These are phyloP conservation scores for Fusarium stilboides DNA, from an alignment of 2,329 filamentous ascomycete species.

Conservation along the genomic window DNA sequence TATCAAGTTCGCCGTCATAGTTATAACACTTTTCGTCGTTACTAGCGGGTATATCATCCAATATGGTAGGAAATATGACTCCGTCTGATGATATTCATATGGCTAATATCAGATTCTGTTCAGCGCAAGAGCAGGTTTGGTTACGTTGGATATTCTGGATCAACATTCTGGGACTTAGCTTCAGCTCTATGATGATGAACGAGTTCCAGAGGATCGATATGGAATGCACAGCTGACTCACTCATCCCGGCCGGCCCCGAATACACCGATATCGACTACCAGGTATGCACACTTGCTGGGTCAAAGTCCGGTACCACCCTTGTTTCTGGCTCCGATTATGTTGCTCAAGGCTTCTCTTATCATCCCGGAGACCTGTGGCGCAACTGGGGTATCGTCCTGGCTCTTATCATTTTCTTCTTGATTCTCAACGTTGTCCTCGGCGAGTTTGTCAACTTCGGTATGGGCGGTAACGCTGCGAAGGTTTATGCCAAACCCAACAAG, in stretches of 20 bases:
- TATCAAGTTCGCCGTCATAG: conserved; percentile 83
- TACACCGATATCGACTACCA: conserved; percentile 82
- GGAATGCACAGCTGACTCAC: conserved; percentile 75
- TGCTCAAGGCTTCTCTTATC: conserved; percentile 76
- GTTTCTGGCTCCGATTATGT: conserved; percentile 81
- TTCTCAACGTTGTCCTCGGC: conserved; percentile 82
- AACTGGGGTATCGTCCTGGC: conserved; percentile 86
- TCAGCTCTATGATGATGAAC: conserved; percentile 87
- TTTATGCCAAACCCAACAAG: conserved; percentile 79
- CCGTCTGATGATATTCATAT: too few relatives aligned
- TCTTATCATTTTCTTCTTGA: conserved; percentile 82
- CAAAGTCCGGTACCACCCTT: conserved; percentile 72
- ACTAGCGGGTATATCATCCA: conserved; percentile 90
- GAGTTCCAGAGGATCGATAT: conserved; percentile 81
- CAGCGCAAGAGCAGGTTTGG: conserved; percentile 76
- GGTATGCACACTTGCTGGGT: conserved; percentile 85
- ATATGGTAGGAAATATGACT: conserved; percentile 65
- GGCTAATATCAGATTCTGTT: too few relatives aligned
- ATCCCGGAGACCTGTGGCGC: conserved; percentile 79
- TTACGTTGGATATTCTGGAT: conserved; percentile 86
- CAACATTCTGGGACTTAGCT: conserved; percentile 81
- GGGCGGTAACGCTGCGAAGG: conserved; percentile 84
- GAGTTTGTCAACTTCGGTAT: conserved; percentile 84
- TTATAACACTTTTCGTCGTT: conserved; percentile 86
- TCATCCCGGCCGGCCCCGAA: conserved; percentile 79